Evolutionary conservation across 371 early-diverging fungal genomes (phyloP).

Genomic region (Smittium culicis): DNA sequence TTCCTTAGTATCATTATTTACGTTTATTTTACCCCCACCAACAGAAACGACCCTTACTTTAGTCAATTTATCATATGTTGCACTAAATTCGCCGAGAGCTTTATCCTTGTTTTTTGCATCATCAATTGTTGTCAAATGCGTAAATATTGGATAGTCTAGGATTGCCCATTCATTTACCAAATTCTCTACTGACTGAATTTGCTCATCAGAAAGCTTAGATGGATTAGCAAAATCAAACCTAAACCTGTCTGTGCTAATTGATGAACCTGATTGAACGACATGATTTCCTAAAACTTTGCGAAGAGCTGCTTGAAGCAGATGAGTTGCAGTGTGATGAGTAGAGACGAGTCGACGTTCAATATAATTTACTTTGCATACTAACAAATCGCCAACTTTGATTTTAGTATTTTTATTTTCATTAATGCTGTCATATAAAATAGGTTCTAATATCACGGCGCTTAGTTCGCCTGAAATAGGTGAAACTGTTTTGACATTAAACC

Average conservation of each 20-base stretch:
- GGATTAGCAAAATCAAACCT: slow-evolving; percentile 62
- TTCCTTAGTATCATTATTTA: too few species aligned
- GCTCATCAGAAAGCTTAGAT: slow-evolving; percentile 35
- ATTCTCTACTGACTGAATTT: slow-evolving; percentile 39
- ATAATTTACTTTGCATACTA: slow-evolving; percentile 38
- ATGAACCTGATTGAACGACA: slow-evolving; percentile 58
- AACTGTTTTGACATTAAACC: slow-evolving; percentile 17
- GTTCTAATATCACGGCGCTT: slow-evolving; percentile 2
- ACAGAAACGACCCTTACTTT: neutral
- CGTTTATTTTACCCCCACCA: too few species aligned
- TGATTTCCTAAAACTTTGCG: slow-evolving; percentile 39
- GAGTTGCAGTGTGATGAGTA: slow-evolving; percentile 67
- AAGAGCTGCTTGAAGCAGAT: slow-evolving; percentile 54
- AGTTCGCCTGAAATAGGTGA: neutral
- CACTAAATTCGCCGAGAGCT: slow-evolving; percentile 21
- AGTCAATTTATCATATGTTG: neutral
- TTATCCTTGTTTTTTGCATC: slow-evolving; percentile 42
- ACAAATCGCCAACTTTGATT: slow-evolving; percentile 23
- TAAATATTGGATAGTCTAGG: slow-evolving; percentile 26
- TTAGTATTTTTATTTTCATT: slow-evolving; percentile 1
- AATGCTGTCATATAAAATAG: neutral
- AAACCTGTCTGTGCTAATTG: slow-evolving; percentile 44
- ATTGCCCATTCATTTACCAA: slow-evolving; percentile 45
- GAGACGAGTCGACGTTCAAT: slow-evolving; percentile 42
- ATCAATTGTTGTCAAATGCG: slow-evolving; percentile 38